These are phyloP conservation scores for Xylona heveae DNA, from an alignment of 495 filamentous ascomycete species.

Conservation along the genomic window DNA sequence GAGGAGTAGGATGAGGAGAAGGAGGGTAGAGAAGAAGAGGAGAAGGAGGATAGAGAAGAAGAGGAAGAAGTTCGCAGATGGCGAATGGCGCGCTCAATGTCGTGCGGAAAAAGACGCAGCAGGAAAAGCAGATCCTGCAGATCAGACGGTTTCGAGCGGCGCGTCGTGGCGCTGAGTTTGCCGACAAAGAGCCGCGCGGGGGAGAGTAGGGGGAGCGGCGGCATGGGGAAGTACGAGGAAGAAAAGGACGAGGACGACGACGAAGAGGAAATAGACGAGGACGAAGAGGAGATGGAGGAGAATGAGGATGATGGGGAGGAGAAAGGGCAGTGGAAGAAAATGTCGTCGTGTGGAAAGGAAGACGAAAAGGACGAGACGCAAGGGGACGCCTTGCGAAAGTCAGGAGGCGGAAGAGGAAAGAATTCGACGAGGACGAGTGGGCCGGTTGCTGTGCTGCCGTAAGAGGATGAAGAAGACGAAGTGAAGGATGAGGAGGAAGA, in stretches of 20 bases:
- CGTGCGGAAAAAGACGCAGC: slow-evolving; percentile 1
- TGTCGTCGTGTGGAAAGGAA: neutral
- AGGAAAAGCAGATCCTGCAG: slow-evolving; percentile 2
- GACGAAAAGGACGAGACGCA: no score
- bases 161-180: slow-evolving; percentile 1
- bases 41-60: no score
- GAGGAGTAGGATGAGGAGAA: no score
- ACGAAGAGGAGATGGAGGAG: neutral
- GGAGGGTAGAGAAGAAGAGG: no score
- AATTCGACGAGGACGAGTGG: slow-evolving; percentile 2
- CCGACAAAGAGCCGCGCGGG: slow-evolving; percentile 2
- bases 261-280: no score
- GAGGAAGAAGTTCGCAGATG: no score
- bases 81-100: slow-evolving; percentile 1
- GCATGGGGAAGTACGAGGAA: slow-evolving; percentile 1
- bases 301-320: neutral
- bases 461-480: slow-evolving; percentile 4
- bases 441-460: neutral
- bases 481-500: no score
- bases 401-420: no score
- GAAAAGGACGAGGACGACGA: neutral
- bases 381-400: slow-evolving; percentile 2
- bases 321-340: slow-evolving; percentile 1
- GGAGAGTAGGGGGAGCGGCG: slow-evolving; percentile 1
- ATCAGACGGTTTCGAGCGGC: slow-evolving; percentile 1